These are phyloP conservation scores for Scleromitrula shiraiana DNA, from an alignment of 2,329 filamentous ascomycete genomes.

Conservation along the genomic window DNA sequence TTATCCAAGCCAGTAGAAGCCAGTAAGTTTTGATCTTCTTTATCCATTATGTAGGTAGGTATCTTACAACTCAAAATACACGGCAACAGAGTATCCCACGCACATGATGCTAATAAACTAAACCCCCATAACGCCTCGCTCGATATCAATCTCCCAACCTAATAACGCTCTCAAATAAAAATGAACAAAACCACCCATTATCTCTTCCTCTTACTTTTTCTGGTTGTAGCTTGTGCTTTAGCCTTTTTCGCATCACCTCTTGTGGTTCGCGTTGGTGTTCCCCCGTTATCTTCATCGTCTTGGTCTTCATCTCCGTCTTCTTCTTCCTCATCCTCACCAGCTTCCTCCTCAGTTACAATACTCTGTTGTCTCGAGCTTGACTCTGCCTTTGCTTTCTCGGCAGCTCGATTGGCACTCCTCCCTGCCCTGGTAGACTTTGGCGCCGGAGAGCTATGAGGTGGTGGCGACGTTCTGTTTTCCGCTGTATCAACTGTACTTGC, in stretches of 20 bases:
- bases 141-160: not conserved
- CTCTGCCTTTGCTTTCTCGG: constrained; percentile 35
- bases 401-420: constrained; percentile 33
- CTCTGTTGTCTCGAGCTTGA: constrained; percentile 30
- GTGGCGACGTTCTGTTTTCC: constrained; percentile 34
- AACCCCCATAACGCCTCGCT: constrained; percentile 2
- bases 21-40: too few species aligned
- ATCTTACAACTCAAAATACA: too few species aligned
- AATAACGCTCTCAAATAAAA: not conserved
- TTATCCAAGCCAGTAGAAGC: too few species aligned
- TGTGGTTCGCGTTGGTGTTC: constrained; percentile 22
- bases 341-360: constrained; percentile 28
- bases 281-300: constrained; percentile 31
- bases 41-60: too few species aligned
- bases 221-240: constrained; percentile 13
- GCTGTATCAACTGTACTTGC: constrained; percentile 46
- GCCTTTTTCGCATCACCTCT: constrained; percentile 19
- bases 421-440: constrained; percentile 33
- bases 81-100: too few species aligned
- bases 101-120: too few species aligned
- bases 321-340: constrained; percentile 30
- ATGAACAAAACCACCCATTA: constrained; percentile 4
- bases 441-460: constrained; percentile 31
- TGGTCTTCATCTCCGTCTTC: constrained; percentile 28
- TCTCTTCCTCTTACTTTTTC: constrained; percentile 27